Percentiles rank a stretch among this genome's conserved stretches.
phyloP scores from a whole-genome alignment of 2,329 filamentous ascomycete species.

The Botryotinia narcissicola region DNA sequence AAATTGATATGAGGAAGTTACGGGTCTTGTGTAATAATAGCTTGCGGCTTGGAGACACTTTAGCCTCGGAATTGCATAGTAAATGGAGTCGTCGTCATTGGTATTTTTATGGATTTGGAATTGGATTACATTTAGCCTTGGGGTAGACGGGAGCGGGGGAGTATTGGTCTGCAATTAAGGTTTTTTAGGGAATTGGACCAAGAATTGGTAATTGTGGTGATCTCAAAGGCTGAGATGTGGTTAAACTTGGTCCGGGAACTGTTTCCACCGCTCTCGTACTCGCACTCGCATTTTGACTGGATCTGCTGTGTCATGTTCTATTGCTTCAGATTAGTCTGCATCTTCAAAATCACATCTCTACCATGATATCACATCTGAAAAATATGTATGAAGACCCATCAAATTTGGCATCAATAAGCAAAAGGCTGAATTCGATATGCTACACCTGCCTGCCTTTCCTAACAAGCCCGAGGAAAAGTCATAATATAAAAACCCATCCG shows the following conservation, averaged over 20 bases:
- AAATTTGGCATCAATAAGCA: constrained; percentile 20
- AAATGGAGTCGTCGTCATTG: constrained; percentile 3
- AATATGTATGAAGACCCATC: background rate
- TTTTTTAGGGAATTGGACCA: background rate
- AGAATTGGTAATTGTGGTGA: constrained; percentile 12
- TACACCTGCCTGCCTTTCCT: constrained; percentile 22
- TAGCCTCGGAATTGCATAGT: constrained; percentile 8
- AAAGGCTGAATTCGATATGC: constrained; percentile 19
- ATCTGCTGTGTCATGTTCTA: background rate
- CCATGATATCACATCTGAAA: background rate
- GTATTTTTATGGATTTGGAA: background rate
- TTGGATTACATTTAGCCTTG: constrained; percentile 3
- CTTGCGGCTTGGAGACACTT: background rate
- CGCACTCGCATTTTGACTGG: background rate
- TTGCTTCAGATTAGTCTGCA: background rate
- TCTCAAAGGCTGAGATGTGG: background rate
- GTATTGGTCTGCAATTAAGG: background rate
- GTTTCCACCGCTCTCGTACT: background rate
- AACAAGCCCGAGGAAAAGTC: constrained; percentile 22
- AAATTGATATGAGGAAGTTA: constrained; percentile 12
- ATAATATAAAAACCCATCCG: constrained; percentile 19
- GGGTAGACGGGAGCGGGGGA: background rate
- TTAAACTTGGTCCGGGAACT: background rate
- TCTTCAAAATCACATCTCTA: background rate
- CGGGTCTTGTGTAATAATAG: background rate